phyloP scores from a whole-genome alignment of 2,329 filamentous ascomycete genomes.

The Epicoccum sorghinum region DNA sequence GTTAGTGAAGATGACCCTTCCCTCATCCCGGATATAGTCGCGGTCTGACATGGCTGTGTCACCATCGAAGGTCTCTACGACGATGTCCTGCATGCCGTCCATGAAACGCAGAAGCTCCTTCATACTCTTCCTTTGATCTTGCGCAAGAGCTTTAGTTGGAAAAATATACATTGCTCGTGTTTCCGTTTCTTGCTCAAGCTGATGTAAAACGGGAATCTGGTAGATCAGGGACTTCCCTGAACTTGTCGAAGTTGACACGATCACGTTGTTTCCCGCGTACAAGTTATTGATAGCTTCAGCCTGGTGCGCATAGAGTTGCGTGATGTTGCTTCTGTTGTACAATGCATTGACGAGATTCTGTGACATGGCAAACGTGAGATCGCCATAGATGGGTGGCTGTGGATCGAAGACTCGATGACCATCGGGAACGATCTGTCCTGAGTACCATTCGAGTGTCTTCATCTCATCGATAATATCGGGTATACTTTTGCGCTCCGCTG shows the following conservation, averaged over 20 bases:
- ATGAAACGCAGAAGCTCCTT: constrained; percentile 84
- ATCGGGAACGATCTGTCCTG: constrained; percentile 88
- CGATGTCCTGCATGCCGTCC: constrained; percentile 72
- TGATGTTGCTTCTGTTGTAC: constrained; percentile 89
- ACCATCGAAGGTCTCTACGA: constrained; percentile 95
- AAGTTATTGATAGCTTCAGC: constrained; percentile 91
- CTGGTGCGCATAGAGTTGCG: constrained; percentile 87
- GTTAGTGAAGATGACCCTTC: constrained; percentile 94
- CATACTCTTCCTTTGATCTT: constrained; percentile 89
- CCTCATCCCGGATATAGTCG: constrained; percentile 82
- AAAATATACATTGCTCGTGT: constrained; percentile 97
- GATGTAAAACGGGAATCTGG: constrained; percentile 88
- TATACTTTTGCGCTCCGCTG: constrained; percentile 78
- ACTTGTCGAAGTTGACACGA: constrained; percentile 92
- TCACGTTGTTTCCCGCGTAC: constrained; percentile 81
- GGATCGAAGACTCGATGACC: constrained; percentile 90
- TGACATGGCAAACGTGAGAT: constrained; percentile 83
- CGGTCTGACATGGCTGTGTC: constrained; percentile 85
- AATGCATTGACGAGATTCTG: constrained; percentile 94
- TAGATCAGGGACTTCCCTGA: constrained; percentile 99
- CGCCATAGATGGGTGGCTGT: constrained; percentile 80
- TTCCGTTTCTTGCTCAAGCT: constrained; percentile 76
- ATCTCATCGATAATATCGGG: constrained; percentile 86
- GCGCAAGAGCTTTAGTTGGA: constrained; percentile 92
- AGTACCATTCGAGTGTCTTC: constrained; percentile 84